Evolutionary conservation across 139 green algal species (phyloP), one percentile per base, ranked within the genome.

Genomic region (Nannochloris sp.): DNA sequence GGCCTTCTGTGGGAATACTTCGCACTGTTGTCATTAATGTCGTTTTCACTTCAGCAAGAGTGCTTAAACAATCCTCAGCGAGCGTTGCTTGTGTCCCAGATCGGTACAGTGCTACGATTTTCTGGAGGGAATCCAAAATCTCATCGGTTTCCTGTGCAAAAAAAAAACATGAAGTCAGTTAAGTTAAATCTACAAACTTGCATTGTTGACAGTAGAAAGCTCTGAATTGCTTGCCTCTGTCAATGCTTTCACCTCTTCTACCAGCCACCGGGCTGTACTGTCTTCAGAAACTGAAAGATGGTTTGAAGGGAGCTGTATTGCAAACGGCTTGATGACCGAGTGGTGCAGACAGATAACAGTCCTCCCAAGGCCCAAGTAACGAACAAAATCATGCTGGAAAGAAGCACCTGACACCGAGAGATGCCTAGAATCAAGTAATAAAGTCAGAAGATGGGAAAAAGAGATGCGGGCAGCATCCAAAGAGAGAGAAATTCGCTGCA

Each of bases 301-400:
- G 42, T 64, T 39, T 3, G 65, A 38, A 25, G 87, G 87, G 65
- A 90, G 45, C 46, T 53, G 38, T 34, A 91, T 72, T 5, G 15
- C 53, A 44, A 76, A 85, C 13, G 83, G 73, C 4, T 25, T 14
- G 3, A 85, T 75, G 3, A 46, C 45, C 32, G 87, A 83, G 66
- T 84, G 77, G 70, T 88, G 87, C 62, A 95, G 70, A 73, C 86
- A 91, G 31, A 89, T 69, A 29, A 92, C 78, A 4, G 72, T 85
- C 33, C 61, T 61, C 10, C 87, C 85, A 39, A 87, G 65, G 3
- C 84, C 88, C 73, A 96, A 83, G 77, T 92, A 96, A 15, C 81
- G 79, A 37, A 92, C 84, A 65, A 84, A 90, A 61, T 83, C 79
- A 6, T 61, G 32, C 51, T 88, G 76, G 57, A 93, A 73, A 19